phyloP scores from a whole-genome alignment of 2,329 filamentous ascomycete species.

The Aspergillus alliaceus region DNA sequence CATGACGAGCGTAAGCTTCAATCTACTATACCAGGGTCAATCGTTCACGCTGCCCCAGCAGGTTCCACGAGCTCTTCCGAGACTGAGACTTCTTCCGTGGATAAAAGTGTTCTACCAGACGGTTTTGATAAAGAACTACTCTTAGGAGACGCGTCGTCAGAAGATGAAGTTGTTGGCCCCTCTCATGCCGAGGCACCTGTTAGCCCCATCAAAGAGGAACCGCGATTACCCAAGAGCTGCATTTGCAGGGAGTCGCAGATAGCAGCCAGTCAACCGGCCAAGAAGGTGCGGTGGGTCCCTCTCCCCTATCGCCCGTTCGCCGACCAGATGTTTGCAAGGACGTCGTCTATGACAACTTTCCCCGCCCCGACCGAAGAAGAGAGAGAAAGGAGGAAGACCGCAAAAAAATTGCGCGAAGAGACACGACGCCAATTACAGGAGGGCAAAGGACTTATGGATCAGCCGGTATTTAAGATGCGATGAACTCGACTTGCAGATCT shows the following conservation, averaged over 20 bases:
- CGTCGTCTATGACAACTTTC: constrained; percentile 4
- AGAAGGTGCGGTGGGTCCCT: constrained; percentile 2
- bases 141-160: neutral
- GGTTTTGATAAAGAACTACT: neutral
- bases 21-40: neutral
- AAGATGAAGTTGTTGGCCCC: neutral
- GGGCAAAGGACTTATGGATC: neutral
- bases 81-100: neutral
- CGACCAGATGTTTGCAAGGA: constrained; percentile 6
- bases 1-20: neutral
- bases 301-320: neutral
- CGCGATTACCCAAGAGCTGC: neutral
- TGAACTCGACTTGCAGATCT: neutral
- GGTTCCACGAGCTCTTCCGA: neutral
- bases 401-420: neutral
- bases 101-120: neutral
- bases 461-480: neutral
- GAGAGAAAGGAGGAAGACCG: neutral
- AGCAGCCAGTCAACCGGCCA: neutral
- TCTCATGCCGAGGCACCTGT: neutral
- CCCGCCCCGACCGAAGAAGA: neutral
- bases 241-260: neutral
- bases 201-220: neutral
- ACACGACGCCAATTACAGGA: neutral
- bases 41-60: neutral